phyloP scores from a whole-genome alignment of 495 filamentous ascomycete genomes.

The Cairneyella variabilis region DNA sequence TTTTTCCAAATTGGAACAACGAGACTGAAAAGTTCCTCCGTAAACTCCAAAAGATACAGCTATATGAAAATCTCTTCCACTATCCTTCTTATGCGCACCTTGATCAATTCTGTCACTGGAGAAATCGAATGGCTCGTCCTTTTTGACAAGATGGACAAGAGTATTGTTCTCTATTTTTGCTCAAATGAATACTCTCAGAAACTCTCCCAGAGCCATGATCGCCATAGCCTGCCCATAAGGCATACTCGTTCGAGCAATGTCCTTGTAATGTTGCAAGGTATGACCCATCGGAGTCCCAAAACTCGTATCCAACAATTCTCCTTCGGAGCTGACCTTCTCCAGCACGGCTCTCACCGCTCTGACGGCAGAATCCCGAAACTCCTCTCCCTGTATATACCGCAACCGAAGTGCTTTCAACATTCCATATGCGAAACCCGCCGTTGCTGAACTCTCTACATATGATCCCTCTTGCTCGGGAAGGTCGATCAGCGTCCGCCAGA shows the following conservation, averaged over 20 bases:
- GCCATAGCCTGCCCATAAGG: constrained; percentile 78
- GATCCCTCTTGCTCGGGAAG: constrained; percentile 52
- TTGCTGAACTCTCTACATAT: constrained; percentile 68
- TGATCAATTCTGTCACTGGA: too few species aligned
- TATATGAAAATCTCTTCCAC: too few species aligned
- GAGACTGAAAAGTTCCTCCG: too few species aligned
- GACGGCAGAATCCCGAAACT: constrained; percentile 43
- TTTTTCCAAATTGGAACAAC: too few species aligned
- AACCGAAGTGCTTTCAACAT: constrained; percentile 67
- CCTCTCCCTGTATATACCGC: constrained; percentile 50
- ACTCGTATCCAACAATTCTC: constrained; percentile 64
- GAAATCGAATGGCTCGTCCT: too few species aligned
- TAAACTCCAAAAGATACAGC: too few species aligned
- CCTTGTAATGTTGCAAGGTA: constrained; percentile 62
- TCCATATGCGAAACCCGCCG: constrained; percentile 72
- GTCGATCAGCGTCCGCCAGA: constrained; percentile 68
- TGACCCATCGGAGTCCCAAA: constrained; percentile 73
- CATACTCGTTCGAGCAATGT: constrained; percentile 68
- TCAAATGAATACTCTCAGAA: constrained; percentile 51
- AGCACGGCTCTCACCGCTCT: constrained; percentile 59
- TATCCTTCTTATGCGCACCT: too few species aligned
- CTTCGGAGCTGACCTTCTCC: constrained; percentile 51
- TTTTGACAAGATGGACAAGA: too few species aligned
- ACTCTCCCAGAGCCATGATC: constrained; percentile 67
- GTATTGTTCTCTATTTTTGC: too few species aligned